Conservation (phyloP, 2,329 filamentous ascomycete species). For the Fusarium sp. region DNA sequence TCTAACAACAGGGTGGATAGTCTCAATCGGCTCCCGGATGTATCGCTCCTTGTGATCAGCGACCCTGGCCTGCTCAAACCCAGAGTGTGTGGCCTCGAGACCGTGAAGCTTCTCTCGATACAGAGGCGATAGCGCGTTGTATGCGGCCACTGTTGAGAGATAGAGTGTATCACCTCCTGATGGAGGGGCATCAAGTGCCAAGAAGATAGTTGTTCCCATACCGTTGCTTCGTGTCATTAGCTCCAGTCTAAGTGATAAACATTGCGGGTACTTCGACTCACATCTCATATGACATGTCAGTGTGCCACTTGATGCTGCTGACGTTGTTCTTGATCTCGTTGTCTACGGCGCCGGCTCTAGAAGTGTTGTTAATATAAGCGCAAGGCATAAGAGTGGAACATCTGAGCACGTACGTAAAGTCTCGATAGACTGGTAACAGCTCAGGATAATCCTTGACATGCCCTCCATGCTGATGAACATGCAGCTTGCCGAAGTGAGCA, state of each 20-base stretch:
- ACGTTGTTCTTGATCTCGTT: conserved; percentile 25
- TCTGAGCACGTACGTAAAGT: conserved; percentile 5
- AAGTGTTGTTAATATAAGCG: background rate
- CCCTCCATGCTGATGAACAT: conserved; percentile 19
- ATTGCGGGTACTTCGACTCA: background rate
- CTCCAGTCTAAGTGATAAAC: too few species aligned
- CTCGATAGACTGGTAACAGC: conserved; percentile 3
- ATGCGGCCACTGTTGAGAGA: background rate
- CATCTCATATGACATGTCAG: conserved; percentile 8
- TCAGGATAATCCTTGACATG: conserved; percentile 18
- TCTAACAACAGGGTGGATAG: background rate
- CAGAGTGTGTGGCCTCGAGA: conserved; percentile 7
- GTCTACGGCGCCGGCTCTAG: conserved; percentile 14
- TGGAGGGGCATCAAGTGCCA: background rate
- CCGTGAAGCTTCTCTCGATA: conserved; percentile 5
- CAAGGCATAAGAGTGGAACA: too few species aligned
- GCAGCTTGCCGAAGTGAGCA: conserved; percentile 7
- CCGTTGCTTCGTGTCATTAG: too few species aligned
- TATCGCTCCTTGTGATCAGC: conserved; percentile 4
- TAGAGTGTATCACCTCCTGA: conserved; percentile 4
- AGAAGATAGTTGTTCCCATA: background rate
- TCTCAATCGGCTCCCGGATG: background rate
- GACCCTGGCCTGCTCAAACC: background rate
- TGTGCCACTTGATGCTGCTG: conserved; percentile 10
- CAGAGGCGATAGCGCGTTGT: background rate